Conservation (phyloP, 2,329 filamentous ascomycete species). For the Juglanconis oblonga region DNA sequence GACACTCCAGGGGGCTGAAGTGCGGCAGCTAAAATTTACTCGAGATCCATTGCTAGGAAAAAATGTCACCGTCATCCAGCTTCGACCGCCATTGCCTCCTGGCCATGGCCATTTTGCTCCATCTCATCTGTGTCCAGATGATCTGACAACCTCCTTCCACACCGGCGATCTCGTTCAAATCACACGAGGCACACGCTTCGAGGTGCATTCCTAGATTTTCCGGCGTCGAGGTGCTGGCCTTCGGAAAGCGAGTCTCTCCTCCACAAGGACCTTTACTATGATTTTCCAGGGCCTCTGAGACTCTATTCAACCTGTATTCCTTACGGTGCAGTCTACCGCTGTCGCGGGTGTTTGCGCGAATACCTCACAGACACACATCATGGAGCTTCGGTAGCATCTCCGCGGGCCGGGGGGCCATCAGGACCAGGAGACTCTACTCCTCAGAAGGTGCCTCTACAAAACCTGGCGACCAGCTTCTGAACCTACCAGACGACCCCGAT, state of each 20-base stretch:
- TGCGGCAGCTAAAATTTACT: slow-evolving; percentile 11
- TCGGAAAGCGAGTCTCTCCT: neutral
- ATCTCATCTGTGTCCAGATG: slow-evolving; percentile 13
- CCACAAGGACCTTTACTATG: slow-evolving; percentile 24
- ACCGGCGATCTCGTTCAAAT: neutral
- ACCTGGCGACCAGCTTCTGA: slow-evolving; percentile 16
- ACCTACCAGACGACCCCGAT: neutral
- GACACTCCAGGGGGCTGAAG: neutral
- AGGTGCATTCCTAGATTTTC: neutral
- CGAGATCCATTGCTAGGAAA: slow-evolving; percentile 5
- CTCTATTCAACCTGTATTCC: slow-evolving; percentile 42
- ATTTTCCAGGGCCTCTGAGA: slow-evolving; percentile 21
- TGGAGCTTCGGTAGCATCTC: slow-evolving; percentile 37
- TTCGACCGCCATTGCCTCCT: slow-evolving; percentile 5
- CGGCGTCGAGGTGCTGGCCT: slow-evolving; percentile 1
- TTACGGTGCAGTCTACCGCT: slow-evolving; percentile 35
- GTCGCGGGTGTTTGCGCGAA: slow-evolving; percentile 40
- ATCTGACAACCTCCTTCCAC: neutral
- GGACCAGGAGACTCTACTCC: slow-evolving; percentile 13
- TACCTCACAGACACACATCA: slow-evolving; percentile 35
- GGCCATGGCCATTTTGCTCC: neutral
- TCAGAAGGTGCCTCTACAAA: slow-evolving; percentile 15
- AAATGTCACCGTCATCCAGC: slow-evolving; percentile 20
- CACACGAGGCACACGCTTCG: neutral
- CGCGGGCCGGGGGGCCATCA: slow-evolving; percentile 40